phyloP scores from a whole-genome alignment of 129 eudicot genomes.

The Centella asiatica region DNA sequence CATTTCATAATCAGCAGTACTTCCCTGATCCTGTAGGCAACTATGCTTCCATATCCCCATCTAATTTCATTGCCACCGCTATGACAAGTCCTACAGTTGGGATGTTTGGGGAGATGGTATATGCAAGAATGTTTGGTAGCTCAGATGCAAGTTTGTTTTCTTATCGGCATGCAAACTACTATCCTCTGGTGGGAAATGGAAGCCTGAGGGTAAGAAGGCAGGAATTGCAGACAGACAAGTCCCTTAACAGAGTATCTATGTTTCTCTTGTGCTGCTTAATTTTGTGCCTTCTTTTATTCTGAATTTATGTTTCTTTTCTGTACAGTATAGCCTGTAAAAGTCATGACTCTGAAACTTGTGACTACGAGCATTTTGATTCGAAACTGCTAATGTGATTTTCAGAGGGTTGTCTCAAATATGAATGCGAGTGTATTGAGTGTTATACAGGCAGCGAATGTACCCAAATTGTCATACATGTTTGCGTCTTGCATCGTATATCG shows the following conservation, averaged over 20 bases:
- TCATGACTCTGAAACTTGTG: too few relatives aligned
- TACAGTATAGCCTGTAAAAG: not conserved
- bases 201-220: constrained; percentile 73
- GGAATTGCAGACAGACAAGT: constrained; percentile 67
- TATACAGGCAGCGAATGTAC: too few relatives aligned
- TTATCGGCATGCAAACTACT: constrained; percentile 34
- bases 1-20: constrained; percentile 34
- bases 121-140: constrained; percentile 45
- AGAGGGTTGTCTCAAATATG: too few relatives aligned
- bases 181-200: constrained; percentile 18
- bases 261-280: constrained; percentile 65
- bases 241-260: constrained; percentile 63
- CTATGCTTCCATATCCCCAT: constrained; percentile 27
- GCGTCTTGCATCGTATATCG: too few relatives aligned
- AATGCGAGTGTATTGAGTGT: too few relatives aligned
- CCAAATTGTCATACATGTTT: too few relatives aligned
- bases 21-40: constrained; percentile 36
- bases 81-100: constrained; percentile 47
- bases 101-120: constrained; percentile 68
- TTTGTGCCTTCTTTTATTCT: constrained; percentile 75
- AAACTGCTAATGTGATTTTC: too few relatives aligned
- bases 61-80: constrained; percentile 23
- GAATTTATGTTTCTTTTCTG: constrained; percentile 12
- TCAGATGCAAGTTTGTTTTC: constrained; percentile 32
- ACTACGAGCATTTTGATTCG: too few relatives aligned